phyloP scores from a whole-genome alignment of 1,284 basidiomycete species.

The Cryptococcus hybrid region DNA sequence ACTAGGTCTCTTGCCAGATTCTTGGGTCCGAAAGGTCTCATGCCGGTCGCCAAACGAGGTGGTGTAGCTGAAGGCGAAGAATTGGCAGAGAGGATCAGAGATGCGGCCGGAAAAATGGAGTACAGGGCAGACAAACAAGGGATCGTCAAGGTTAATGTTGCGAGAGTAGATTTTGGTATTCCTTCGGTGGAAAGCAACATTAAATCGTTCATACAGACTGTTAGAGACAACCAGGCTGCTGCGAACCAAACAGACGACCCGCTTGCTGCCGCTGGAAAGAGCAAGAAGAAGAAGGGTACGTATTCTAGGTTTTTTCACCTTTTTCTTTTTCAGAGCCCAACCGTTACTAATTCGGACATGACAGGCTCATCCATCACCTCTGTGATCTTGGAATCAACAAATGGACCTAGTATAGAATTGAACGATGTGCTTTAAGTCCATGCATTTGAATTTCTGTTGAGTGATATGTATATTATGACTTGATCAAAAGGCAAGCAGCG shows the following conservation, averaged over 20 bases:
- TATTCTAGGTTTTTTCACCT: no score
- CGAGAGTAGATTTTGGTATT: conserved; percentile 59
- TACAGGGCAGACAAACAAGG: conserved; percentile 91
- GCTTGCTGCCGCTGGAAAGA: conserved; percentile 17
- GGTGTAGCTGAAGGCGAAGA: conserved; percentile 79
- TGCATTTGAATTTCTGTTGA: background rate
- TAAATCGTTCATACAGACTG: conserved; percentile 70
- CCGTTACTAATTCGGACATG: background rate
- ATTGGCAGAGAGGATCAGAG: conserved; percentile 72
- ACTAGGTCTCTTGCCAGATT: conserved; percentile 80
- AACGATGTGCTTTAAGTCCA: conserved; percentile 32
- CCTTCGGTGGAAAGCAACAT: conserved; percentile 77
- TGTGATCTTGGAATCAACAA: conserved; percentile 77
- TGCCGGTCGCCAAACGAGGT: conserved; percentile 91
- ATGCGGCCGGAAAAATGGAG: conserved; percentile 77
- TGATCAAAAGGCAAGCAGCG: conserved; percentile 59
- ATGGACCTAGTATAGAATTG: conserved; percentile 72
- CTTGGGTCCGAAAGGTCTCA: conserved; percentile 89
- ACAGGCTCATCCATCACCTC: conserved; percentile 56
- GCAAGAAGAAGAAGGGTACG: conserved; percentile 25
- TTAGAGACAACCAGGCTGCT: conserved; percentile 46
- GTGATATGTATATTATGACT: conserved; percentile 15
- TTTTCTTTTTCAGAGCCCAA: background rate
- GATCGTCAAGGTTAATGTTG: conserved; percentile 65
- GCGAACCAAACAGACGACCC: conserved; percentile 15